A percentile compares a stretch with the other conserved stretches of the same genome.
Evolutionary conservation across 108 stramenopile genomes (phyloP).

Genomic region (Ochromonas danica): DNA sequence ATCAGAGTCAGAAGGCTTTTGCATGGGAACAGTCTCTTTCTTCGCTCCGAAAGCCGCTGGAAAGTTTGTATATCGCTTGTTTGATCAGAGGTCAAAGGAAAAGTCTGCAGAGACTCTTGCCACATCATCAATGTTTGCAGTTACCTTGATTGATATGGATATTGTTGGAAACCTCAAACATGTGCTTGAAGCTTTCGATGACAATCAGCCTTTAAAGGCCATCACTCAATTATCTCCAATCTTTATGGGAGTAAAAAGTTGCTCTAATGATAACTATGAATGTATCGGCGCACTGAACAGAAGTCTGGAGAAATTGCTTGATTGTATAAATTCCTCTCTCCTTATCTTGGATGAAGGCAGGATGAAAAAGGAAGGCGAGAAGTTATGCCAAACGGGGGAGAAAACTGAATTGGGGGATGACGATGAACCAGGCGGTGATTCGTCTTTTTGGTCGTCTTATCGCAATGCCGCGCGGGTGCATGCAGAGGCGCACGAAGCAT

Average conservation of each 20-base stretch:
- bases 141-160: background rate
- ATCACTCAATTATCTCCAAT: background rate
- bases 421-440: background rate
- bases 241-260: background rate
- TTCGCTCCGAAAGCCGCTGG: conserved; percentile 23
- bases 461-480: conserved; percentile 2
- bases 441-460: background rate
- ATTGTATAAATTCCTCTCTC: background rate
- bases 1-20: background rate
- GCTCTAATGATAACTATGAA: background rate
- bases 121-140: conserved; percentile 1
- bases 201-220: background rate
- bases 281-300: background rate
- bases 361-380: background rate
- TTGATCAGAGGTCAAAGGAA: conserved; percentile 22
- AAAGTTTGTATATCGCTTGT: conserved; percentile 26
- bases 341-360: conserved; percentile 2
- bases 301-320: background rate
- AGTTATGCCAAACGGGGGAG: background rate
- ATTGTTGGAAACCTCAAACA: background rate
- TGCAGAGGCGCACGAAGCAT: background rate
- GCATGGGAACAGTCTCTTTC: background rate
- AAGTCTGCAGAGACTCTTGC: background rate
- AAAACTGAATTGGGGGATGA: background rate
- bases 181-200: background rate